phyloP scores from a whole-genome alignment of 1,139 yeast species.

The Arxiozyma slooffiae region DNA sequence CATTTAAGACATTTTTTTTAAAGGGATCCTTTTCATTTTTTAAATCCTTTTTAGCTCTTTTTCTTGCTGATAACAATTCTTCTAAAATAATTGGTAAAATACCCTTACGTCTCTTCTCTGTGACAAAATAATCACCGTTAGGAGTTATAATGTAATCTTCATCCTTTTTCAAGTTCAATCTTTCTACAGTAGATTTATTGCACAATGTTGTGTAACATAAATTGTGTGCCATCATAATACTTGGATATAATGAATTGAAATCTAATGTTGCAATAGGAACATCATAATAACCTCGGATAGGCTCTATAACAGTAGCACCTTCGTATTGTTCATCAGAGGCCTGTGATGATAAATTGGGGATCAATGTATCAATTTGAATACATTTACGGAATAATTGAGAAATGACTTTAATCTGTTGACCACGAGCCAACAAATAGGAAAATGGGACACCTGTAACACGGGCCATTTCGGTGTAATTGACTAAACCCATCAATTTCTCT shows the following conservation, averaged over 20 bases:
- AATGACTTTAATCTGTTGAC: conserved; percentile 95
- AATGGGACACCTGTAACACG: conserved; percentile 99
- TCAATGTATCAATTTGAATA: conserved; percentile 69
- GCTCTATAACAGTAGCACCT: conserved; percentile 99
- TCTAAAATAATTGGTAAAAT: conserved; percentile 83
- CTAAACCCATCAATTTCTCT: conserved; percentile 91
- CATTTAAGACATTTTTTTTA: conserved; percentile 84
- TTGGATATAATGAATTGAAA: conserved; percentile 94
- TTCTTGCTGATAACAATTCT: conserved; percentile 84
- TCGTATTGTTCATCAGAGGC: conserved; percentile 87
- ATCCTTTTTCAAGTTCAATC: conserved; percentile 52
- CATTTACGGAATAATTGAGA: conserved; percentile 93
- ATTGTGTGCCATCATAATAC: conserved; percentile 99
- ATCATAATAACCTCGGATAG: conserved; percentile 88
- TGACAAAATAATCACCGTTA: conserved; percentile 88
- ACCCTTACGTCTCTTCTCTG: conserved; percentile 60
- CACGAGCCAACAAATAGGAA: conserved; percentile 76
- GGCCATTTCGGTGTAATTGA: conserved; percentile 97
- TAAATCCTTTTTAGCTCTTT: conserved; percentile 80
- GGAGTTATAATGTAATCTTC: conserved; percentile 84
- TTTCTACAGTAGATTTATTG: conserved; percentile 57
- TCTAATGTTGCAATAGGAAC: conserved; percentile 96
- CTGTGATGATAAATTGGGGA: conserved; percentile 81
- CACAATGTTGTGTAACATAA: conserved; percentile 87
- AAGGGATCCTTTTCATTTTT: conserved; percentile 93